A percentile compares a stretch with the other conserved stretches of the same genome.
Conservation (phyloP, 2,329 filamentous ascomycete species). For the Elsinoe fawcettii region DNA sequence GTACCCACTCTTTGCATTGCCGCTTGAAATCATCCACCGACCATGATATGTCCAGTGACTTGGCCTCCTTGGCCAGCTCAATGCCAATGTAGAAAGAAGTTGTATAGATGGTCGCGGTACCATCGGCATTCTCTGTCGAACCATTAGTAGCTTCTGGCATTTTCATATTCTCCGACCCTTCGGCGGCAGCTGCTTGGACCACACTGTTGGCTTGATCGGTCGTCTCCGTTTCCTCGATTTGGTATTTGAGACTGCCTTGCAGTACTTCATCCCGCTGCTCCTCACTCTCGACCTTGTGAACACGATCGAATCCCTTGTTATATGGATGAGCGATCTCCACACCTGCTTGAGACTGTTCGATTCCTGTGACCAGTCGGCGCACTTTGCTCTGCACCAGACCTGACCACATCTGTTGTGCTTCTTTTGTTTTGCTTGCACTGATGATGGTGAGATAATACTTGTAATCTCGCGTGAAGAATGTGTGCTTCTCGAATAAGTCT, state of each 20-base stretch:
- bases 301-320: conserved; percentile 83
- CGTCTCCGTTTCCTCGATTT: conserved; percentile 49
- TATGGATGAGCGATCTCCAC: conserved; percentile 83
- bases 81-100: conserved; percentile 93
- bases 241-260: conserved; percentile 54
- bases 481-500: conserved; percentile 80
- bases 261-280: conserved; percentile 56
- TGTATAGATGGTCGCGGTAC: conserved; percentile 60
- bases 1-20: conserved; percentile 67
- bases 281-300: conserved; percentile 60
- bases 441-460: conserved; percentile 93
- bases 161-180: conserved; percentile 35
- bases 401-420: conserved; percentile 79
- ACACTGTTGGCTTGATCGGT: conserved; percentile 46
- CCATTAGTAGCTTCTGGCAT: conserved; percentile 28
- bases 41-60: conserved; percentile 67
- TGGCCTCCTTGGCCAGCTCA: conserved; percentile 60
- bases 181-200: conserved; percentile 41
- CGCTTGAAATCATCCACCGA: conserved; percentile 81
- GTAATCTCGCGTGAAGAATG: conserved; percentile 86
- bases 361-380: conserved; percentile 69
- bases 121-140: conserved; percentile 32
- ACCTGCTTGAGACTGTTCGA: conserved; percentile 67
- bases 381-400: conserved; percentile 92
- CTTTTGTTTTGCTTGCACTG: conserved; percentile 71